Conservation (phyloP, 108 stramenopile species). For the Nitzschia putrida region DNA sequence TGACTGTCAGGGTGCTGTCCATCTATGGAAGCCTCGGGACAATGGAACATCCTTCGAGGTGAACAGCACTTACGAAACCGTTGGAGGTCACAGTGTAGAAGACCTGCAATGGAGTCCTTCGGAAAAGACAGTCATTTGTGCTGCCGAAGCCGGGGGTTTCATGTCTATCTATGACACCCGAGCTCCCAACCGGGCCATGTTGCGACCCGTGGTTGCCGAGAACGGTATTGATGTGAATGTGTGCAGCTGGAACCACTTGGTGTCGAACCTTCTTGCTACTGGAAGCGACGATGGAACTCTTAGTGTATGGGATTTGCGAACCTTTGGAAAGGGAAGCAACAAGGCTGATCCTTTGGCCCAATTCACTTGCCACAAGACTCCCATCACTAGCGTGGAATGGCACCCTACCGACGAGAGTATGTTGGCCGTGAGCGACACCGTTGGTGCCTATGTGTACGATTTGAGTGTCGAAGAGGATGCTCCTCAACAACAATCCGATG, state of each 20-base stretch:
- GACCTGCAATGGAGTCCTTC: constrained; percentile 96
- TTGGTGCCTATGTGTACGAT: constrained; percentile 93
- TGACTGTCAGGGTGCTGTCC: constrained; percentile 86
- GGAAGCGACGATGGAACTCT: constrained; percentile 94
- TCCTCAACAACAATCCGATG: constrained; percentile 14
- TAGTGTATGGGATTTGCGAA: constrained; percentile 93
- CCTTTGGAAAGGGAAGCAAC: constrained; percentile 43
- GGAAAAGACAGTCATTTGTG: constrained; percentile 92
- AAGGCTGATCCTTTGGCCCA: constrained; percentile 67
- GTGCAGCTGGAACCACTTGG: constrained; percentile 90
- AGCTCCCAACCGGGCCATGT: constrained; percentile 77
- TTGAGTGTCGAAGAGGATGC: constrained; percentile 95
- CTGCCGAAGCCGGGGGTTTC: constrained; percentile 77
- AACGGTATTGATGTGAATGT: constrained; percentile 91
- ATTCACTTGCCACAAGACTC: constrained; percentile 86
- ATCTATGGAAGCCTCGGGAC: constrained; percentile 69
- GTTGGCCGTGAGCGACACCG: constrained; percentile 85
- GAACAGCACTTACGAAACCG: constrained; percentile 49
- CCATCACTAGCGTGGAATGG: constrained; percentile 96
- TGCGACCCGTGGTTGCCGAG: constrained; percentile 71
- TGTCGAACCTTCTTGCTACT: constrained; percentile 90
- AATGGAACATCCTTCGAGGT: constrained; percentile 47
- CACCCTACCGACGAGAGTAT: constrained; percentile 96
- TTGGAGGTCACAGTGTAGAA: constrained; percentile 73
- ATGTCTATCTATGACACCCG: constrained; percentile 93